These are phyloP conservation scores for Mortierella sp. DNA, from an alignment of 371 early-diverging fungal species.

Conservation along the genomic window DNA sequence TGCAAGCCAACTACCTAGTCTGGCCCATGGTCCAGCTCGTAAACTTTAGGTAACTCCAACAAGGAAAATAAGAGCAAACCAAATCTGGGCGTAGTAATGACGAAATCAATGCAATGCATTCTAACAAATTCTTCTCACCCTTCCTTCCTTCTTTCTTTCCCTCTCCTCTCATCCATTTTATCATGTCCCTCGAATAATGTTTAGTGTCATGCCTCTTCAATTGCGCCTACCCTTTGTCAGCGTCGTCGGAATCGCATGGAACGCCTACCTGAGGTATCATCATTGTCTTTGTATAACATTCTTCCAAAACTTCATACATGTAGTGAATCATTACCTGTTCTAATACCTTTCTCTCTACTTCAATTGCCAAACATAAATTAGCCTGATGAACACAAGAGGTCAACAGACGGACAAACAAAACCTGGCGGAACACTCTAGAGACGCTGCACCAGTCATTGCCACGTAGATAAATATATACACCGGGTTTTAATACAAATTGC, in stretches of 20 bases:
- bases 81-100: background rate
- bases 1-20: conserved; percentile 83
- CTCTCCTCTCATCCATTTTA: background rate
- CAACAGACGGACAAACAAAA: background rate
- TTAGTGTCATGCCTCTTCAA: conserved; percentile 72
- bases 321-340: background rate
- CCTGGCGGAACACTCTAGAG: background rate
- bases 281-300: background rate
- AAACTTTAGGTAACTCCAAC: conserved; percentile 73
- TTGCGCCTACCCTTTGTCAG: conserved; percentile 85
- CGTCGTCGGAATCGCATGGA: conserved; percentile 85
- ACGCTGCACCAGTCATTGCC: background rate
- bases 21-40: conserved; percentile 88
- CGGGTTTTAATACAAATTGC: background rate
- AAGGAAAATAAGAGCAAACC: background rate
- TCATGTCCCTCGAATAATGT: background rate
- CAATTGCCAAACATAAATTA: background rate
- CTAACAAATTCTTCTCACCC: background rate
- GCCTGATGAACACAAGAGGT: conserved; percentile 4
- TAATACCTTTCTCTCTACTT: background rate
- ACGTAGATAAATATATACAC: background rate
- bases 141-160: too few species aligned
- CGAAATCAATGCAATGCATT: background rate
- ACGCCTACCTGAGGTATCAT: conserved; percentile 75
- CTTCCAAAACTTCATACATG: too few species aligned